Percentiles rank a stretch among this genome's conserved stretches.
phyloP scores from a whole-genome alignment of 2,329 filamentous ascomycete genomes.

The Colletotrichum lindemuthianum region DNA sequence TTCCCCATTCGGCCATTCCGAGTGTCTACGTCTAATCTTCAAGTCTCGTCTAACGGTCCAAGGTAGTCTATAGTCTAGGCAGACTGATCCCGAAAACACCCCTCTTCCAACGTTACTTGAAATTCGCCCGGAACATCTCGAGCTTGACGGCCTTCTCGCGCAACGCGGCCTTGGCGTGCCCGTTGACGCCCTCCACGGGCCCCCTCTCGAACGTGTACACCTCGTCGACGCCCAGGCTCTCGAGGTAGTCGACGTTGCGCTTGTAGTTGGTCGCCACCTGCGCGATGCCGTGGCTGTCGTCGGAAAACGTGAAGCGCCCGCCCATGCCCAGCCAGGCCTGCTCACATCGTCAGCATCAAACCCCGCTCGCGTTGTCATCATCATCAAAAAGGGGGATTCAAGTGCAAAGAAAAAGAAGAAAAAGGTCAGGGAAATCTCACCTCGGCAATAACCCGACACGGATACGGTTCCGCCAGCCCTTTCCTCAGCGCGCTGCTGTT shows the following conservation, averaged over 20 bases:
- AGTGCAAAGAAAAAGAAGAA: constrained; percentile 5
- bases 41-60: not conserved
- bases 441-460: constrained; percentile 79
- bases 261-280: constrained; percentile 90
- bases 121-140: constrained; percentile 48
- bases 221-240: constrained; percentile 69
- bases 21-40: not conserved
- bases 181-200: constrained; percentile 41
- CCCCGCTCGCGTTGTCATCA: not conserved
- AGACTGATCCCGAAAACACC: not conserved
- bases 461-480: constrained; percentile 91
- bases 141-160: constrained; percentile 56
- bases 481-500: constrained; percentile 91
- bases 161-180: constrained; percentile 47
- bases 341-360: constrained; percentile 1
- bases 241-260: constrained; percentile 75
- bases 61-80: no score
- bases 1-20: no score
- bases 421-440: constrained; percentile 53
- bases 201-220: constrained; percentile 66
- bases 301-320: constrained; percentile 88
- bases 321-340: constrained; percentile 77
- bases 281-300: constrained; percentile 90
- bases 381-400: not conserved
- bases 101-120: constrained; percentile 36